A percentile compares a stretch with the other conserved stretches of the same genome.
These are phyloP conservation scores for Akebia trifoliata DNA, from an alignment of 164 flowering plant genomes.

Conservation along the genomic window DNA sequence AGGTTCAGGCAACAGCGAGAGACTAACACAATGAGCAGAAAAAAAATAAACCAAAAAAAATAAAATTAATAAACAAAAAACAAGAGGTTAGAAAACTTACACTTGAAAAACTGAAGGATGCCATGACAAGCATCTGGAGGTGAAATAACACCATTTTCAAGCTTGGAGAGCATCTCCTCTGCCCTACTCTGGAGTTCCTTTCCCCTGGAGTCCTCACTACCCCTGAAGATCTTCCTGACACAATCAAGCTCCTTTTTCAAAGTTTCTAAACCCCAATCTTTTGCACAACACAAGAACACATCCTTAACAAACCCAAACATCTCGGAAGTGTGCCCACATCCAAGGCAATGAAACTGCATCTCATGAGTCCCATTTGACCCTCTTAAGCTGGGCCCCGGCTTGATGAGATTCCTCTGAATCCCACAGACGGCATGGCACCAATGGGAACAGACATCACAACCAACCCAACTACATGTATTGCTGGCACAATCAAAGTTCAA, in stretches of 20 bases:
- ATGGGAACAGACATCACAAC: constrained; percentile 89
- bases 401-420: constrained; percentile 59
- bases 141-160: constrained; percentile 46
- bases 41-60: neutral
- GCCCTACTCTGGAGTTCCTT: constrained; percentile 60
- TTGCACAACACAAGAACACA: constrained; percentile 66
- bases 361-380: constrained; percentile 61
- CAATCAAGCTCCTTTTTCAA: constrained; percentile 77
- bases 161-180: constrained; percentile 52
- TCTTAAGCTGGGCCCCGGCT: constrained; percentile 62
- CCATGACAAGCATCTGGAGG: constrained; percentile 60
- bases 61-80: neutral
- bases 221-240: constrained; percentile 73
- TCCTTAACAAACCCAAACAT: constrained; percentile 97
- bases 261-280: constrained; percentile 71
- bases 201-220: constrained; percentile 70
- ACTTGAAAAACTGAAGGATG: constrained; percentile 60
- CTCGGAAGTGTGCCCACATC: constrained; percentile 86
- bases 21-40: neutral
- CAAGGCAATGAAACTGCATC: constrained; percentile 86
- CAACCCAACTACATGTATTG: constrained; percentile 98
- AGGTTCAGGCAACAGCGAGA: too few species aligned
- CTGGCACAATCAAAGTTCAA: constrained; percentile 76
- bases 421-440: constrained; percentile 98
- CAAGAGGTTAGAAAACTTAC: constrained; percentile 42